Evolutionary conservation across 1,139 yeast species (phyloP).

Genomic region (Kazachstania sp.): DNA sequence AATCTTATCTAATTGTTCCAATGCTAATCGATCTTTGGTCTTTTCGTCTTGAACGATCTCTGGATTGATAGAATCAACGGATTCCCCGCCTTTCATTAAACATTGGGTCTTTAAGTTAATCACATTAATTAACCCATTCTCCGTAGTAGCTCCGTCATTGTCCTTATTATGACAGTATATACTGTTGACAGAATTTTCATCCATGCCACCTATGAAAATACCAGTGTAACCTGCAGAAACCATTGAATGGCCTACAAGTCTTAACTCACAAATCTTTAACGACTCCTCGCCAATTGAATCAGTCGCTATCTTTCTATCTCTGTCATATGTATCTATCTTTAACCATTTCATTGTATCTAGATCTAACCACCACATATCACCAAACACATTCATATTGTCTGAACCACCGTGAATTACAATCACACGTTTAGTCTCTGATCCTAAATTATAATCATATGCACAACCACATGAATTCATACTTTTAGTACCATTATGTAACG

Average conservation of each 20-base stretch:
- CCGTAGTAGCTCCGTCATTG: not conserved
- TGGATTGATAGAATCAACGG: not conserved
- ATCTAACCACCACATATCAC: constrained; percentile 44
- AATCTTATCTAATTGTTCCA: not conserved
- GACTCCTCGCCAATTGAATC: constrained; percentile 6
- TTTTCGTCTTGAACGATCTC: not conserved
- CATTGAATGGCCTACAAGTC: constrained; percentile 26
- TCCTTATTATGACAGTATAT: constrained; percentile 6
- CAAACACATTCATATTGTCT: constrained; percentile 31
- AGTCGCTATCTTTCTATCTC: constrained; percentile 1
- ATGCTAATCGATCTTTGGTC: not conserved
- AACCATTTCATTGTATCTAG: constrained; percentile 37
- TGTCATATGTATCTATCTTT: constrained; percentile 19
- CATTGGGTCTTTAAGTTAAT: constrained; percentile 21
- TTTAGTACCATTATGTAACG: not conserved
- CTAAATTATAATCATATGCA: not conserved
- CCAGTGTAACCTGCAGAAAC: constrained; percentile 20
- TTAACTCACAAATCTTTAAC: constrained; percentile 13
- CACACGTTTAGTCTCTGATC: constrained; percentile 6
- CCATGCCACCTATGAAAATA: constrained; percentile 25
- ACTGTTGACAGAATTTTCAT: constrained; percentile 18
- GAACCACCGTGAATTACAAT: constrained; percentile 43
- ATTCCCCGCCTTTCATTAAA: constrained; percentile 9
- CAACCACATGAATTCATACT: not conserved
- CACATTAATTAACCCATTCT: constrained; percentile 13